Base-by-base conservation (phyloP, 257 asterid species). In the Solanum acaule region DNA sequence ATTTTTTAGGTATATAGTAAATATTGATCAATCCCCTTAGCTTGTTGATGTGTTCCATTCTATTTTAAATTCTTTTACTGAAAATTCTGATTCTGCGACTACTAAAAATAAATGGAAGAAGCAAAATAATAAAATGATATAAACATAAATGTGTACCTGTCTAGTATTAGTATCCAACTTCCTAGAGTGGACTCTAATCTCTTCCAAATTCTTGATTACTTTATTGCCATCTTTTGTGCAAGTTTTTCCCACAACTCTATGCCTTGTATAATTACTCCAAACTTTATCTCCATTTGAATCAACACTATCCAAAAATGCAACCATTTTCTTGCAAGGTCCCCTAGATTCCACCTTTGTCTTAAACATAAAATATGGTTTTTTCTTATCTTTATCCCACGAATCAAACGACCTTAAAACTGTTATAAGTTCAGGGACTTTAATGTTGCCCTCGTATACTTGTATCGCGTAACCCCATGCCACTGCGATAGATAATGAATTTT, bases 381-480 rank as follows among this genome's bases (percentile, higher is more conserved):
- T 61, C 29, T 87, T 94, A 68, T 95, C 93, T 88, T 95, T 92
- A 87, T 87, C 93, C 97, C 98, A 96, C 2, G 99, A 94, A 85
- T 92, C 92, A 95, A 88, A 87, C 27, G 23, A 91, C 61, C 83
- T 93, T 90, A 86, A 93, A 46, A 72, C 49, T 29, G 83, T 31
- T 31, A 71, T 31, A 44, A 86, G 88, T 15, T 96, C 98, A 3
- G 95, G 94, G 76, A 95, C 93, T 73, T 90, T 93, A 44, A 84
- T 88, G 49, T 95, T 89, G 20, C 95, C 98, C 87, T 94, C 92
- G 29, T 91, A 94, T 5, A 96, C 89, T 88, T 96, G 97, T 87
- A 96, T 88, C 34, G 95, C 92, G 88, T 91, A 95, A 10, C 99
- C 98, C 99, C 98, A 96, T 22, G 99, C 90, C 77, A 95, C 56